Evolutionary conservation across 1,284 basidiomycete genomes (phyloP).

Genomic region (Cryptococcus sp.): DNA sequence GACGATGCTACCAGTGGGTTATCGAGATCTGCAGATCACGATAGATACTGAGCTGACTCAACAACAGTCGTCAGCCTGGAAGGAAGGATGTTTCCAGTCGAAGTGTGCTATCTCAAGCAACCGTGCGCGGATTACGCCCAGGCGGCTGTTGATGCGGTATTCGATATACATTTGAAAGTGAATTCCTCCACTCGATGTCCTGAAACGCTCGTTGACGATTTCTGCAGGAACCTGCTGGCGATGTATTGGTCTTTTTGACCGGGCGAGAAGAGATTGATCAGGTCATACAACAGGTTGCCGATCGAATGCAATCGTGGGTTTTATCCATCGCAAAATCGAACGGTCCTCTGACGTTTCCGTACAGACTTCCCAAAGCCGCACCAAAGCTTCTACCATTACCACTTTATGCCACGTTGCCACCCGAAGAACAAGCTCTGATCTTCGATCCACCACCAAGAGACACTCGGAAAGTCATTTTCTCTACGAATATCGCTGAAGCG

Average conservation of each 20-base stretch:
- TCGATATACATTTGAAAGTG: slow-evolving; percentile 83
- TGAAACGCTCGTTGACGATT: background rate
- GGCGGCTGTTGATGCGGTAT: slow-evolving; percentile 78
- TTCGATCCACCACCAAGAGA: slow-evolving; percentile 75
- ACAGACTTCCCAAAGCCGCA: slow-evolving; percentile 66
- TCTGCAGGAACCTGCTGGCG: slow-evolving; percentile 71
- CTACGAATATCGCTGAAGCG: slow-evolving; percentile 97
- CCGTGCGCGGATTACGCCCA: slow-evolving; percentile 77
- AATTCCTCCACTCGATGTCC: slow-evolving; percentile 20
- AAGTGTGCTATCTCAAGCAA: slow-evolving; percentile 73
- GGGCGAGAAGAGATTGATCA: slow-evolving; percentile 96
- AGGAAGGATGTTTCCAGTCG: slow-evolving; percentile 89
- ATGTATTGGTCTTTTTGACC: slow-evolving; percentile 90
- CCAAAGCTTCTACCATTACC: slow-evolving; percentile 69
- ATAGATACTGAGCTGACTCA: slow-evolving; percentile 53
- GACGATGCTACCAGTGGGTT: slow-evolving; percentile 51
- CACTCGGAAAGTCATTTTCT: slow-evolving; percentile 83
- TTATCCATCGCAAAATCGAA: background rate
- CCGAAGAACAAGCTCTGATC: slow-evolving; percentile 79
- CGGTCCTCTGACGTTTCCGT: background rate
- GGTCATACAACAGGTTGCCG: slow-evolving; percentile 77
- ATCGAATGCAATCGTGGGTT: slow-evolving; percentile 71
- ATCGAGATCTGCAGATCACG: background rate
- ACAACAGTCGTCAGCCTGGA: slow-evolving; percentile 81
- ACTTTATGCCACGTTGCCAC: slow-evolving; percentile 82